phyloP scores from a whole-genome alignment of 208 protist species.

The Leishmania braziliensis region DNA sequence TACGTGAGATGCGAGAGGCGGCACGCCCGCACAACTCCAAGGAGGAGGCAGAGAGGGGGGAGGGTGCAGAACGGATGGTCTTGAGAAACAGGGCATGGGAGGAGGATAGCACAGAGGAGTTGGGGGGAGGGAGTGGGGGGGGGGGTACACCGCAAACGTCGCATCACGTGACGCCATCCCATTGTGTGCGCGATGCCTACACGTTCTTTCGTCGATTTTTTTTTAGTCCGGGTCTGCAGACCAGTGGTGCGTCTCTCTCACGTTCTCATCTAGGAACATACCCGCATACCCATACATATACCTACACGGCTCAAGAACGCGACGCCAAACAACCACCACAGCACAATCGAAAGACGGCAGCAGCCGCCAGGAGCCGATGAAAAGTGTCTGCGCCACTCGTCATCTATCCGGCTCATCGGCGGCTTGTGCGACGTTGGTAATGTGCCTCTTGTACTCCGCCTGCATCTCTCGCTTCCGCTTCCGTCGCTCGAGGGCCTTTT shows the following conservation, averaged over 20 bases:
- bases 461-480: conserved; percentile 82
- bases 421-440: conserved; percentile 41
- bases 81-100: not conserved
- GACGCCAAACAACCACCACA: not conserved
- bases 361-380: not conserved
- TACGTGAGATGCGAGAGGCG: not conserved
- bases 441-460: conserved; percentile 79
- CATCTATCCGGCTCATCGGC: conserved; percentile 13
- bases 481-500: conserved; percentile 69
- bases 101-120: not conserved
- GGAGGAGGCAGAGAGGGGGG: not conserved
- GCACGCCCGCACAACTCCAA: not conserved
- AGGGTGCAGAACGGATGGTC: not conserved
- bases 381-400: not conserved
- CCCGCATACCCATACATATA: not conserved
- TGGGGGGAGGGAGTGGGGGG: not conserved
- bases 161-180: not conserved
- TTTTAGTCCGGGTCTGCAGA: not conserved
- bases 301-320: not conserved
- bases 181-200: not conserved
- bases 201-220: not conserved
- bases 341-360: not conserved
- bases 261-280: conserved; percentile 3
- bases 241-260: not conserved
- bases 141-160: not conserved